Percentiles rank a stretch among this genome's conserved stretches.
Conservation (phyloP, 768 basidiomycete species). For the Mycena amicta region DNA sequence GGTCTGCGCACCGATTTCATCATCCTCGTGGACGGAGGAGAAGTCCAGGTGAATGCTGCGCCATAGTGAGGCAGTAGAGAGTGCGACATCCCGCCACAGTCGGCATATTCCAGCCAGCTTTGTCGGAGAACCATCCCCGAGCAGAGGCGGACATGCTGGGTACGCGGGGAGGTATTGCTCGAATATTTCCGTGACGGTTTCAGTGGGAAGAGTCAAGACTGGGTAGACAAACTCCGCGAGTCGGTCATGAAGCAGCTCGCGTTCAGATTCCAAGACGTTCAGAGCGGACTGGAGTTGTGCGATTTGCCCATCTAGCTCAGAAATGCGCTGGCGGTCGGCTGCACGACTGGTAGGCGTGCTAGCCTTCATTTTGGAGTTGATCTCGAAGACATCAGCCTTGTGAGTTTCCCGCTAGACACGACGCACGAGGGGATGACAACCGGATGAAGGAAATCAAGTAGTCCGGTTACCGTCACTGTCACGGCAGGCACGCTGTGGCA, state of each 20-base stretch:
- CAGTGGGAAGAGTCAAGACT: neutral
- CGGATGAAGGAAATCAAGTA: too few species aligned
- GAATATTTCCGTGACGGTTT: neutral
- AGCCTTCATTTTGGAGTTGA: neutral
- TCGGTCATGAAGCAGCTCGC: neutral
- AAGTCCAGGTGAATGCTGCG: neutral
- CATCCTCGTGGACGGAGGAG: neutral
- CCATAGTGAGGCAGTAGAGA: neutral
- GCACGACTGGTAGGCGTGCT: neutral
- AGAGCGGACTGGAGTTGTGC: too few species aligned
- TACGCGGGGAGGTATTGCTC: neutral
- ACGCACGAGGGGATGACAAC: too few species aligned
- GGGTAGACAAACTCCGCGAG: neutral
- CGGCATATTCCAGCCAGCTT: neutral
- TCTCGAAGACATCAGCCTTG: neutral
- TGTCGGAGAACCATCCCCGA: neutral
- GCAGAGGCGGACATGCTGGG: neutral
- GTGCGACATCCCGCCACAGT: neutral
- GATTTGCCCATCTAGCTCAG: too few species aligned
- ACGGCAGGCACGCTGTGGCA: too few species aligned
- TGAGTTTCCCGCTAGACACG: too few species aligned
- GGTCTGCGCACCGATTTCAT: neutral
- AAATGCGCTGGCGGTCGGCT: too few species aligned
- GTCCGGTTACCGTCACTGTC: too few species aligned
- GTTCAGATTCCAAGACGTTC: neutral